Conservation (phyloP, 73 alveolate species). For the Paramecium caudatum region DNA sequence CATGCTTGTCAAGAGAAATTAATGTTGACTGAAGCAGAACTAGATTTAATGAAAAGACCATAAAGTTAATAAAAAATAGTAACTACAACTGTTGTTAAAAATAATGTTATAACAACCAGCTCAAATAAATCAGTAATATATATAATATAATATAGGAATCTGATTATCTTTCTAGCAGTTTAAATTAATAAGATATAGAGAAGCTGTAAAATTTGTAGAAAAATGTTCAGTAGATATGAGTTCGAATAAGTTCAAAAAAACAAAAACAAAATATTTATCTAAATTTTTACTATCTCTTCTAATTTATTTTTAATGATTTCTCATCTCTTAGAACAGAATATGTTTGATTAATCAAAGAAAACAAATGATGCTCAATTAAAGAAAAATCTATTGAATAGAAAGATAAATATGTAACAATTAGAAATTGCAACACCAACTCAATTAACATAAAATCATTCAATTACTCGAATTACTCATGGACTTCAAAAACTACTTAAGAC, state of each 20-base stretch:
- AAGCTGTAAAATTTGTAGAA: neutral
- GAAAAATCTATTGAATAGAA: neutral
- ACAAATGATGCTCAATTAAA: neutral
- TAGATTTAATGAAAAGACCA: constrained; percentile 15
- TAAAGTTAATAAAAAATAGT: constrained; percentile 14
- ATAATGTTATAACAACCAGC: constrained; percentile 9
- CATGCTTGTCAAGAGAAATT: constrained; percentile 57
- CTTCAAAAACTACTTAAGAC: neutral
- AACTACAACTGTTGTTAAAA: constrained; percentile 31
- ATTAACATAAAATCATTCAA: neutral
- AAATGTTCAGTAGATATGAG: constrained; percentile 22
- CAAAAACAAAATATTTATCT: neutral
- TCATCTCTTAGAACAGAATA: neutral
- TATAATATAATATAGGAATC: neutral
- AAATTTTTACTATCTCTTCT: neutral
- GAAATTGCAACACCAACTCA: neutral
- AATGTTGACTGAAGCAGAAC: constrained; percentile 48
- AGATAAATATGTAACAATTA: neutral
- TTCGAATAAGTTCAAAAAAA: neutral
- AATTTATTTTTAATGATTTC: constrained; percentile 36
- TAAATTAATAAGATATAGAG: constrained; percentile 11
- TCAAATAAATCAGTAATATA: constrained; percentile 5
- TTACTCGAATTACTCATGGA: neutral
- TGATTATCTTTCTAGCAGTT: constrained; percentile 49
- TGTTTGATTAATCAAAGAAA: neutral